These are phyloP conservation scores for Hypoxylon sp. DNA, from an alignment of 2,329 filamentous ascomycete species.

Conservation along the genomic window DNA sequence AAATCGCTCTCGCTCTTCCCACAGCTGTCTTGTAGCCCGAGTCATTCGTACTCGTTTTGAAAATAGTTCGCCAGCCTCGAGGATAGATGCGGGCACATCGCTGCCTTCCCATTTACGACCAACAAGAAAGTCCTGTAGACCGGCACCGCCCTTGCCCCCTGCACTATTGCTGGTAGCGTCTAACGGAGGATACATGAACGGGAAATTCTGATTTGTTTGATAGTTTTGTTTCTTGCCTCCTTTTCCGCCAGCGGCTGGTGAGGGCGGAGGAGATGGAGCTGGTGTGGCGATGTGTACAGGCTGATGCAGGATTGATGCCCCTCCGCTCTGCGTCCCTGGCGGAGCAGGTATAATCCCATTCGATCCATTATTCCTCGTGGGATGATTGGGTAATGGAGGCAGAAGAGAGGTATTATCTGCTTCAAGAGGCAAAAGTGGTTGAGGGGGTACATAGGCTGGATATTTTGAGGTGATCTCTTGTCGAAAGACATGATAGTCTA, in stretches of 20 bases:
- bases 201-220: slow-evolving; percentile 98
- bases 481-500: slow-evolving; percentile 96
- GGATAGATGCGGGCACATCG: slow-evolving; percentile 92
- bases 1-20: slow-evolving; percentile 93
- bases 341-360: slow-evolving; percentile 74
- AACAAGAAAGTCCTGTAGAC: slow-evolving; percentile 83
- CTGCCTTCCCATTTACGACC: slow-evolving; percentile 93
- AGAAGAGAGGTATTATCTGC: slow-evolving; percentile 92
- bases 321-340: slow-evolving; percentile 68
- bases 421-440: slow-evolving; percentile 85
- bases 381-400: slow-evolving; percentile 84
- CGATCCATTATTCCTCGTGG: slow-evolving; percentile 71
- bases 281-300: slow-evolving; percentile 99
- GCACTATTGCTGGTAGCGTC: slow-evolving; percentile 90
- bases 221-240: slow-evolving; percentile 99
- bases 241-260: slow-evolving; percentile 88
- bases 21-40: slow-evolving; percentile 90
- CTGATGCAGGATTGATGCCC: slow-evolving; percentile 90
- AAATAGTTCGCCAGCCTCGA: slow-evolving; percentile 95
- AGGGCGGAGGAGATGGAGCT: slow-evolving; percentile 94
- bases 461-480: slow-evolving; percentile 99
- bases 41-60: slow-evolving; percentile 92
- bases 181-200: slow-evolving; percentile 95
- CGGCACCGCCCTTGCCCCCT: slow-evolving; percentile 88
- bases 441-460: slow-evolving; percentile 93